Base-by-base conservation (phyloP, 257 asterid genomes). In the Nicotiana attenuata region DNA sequence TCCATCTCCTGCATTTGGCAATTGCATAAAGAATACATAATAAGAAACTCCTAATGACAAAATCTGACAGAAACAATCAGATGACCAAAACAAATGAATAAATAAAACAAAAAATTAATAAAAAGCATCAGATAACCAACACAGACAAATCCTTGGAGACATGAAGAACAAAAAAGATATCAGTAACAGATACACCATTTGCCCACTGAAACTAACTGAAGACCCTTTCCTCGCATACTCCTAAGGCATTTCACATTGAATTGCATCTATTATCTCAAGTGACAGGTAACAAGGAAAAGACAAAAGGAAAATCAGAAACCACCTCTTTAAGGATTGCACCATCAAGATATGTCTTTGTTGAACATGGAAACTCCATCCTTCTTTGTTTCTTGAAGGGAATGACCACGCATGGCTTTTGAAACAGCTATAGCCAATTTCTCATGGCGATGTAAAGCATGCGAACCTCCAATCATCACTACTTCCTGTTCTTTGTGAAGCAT, bases 261-360 rank as follows among this genome's bases (percentile, higher is more conserved):
- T n/a, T 69, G 59, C 81, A 50, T 75, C 22, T 69, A 82, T 71
- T 22, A 71, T 45, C 59, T 71, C 78, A 71, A 71, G 14, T 71
- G 28, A 28, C 67, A 69, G 45, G 69, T 59, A 50, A 65, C 20
- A 79, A 16, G 56, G 65, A 47, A 56, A 64, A 57, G 65, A 69
- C 35, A 71, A 71, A 35, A 15, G n/a, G 45, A 17, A 50, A 16
- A 64, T 31, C 41, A 66, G 82, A 82, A 84, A 80, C 82, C 65
- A 93, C 99, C 93, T 96, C 98, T 89, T 92, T 96, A 75, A 96
- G 97, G 85, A 96, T 92, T 78, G 99, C 96, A 82, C 99, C 99
- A 90, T 96, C 98, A 88, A 96, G 86, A 91, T 91, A 94, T 59
- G 97, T 96, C 90, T 90, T 96, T 45, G 99, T 92, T 90, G 98